Evolutionary conservation across 805 yeast genomes (phyloP).

Genomic region (Kodamaea kaohsiungensis): DNA sequence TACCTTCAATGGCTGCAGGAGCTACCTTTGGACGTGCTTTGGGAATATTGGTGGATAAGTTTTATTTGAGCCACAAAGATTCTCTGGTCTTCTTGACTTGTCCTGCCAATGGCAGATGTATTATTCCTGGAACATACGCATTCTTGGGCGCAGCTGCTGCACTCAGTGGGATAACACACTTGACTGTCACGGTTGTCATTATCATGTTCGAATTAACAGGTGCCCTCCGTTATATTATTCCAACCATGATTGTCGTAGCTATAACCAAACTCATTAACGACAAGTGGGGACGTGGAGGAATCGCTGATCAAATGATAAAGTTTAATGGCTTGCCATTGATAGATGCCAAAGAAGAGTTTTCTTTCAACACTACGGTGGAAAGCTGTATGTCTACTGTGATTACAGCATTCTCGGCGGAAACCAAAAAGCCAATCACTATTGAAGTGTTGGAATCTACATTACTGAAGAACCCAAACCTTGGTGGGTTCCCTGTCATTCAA

Average conservation of each 20-base stretch:
- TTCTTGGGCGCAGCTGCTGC: conserved; percentile 96
- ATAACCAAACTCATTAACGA: conserved; percentile 81
- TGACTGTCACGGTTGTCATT: conserved; percentile 89
- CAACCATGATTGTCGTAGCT: conserved; percentile 95
- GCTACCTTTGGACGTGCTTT: conserved; percentile 90
- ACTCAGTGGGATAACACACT: conserved; percentile 88
- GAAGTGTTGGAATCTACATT: conserved; percentile 34
- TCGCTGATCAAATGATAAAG: conserved; percentile 91
- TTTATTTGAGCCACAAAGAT: conserved; percentile 32
- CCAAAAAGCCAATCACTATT: conserved; percentile 28
- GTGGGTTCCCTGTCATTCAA: conserved; percentile 57
- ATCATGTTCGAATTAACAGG: conserved; percentile 88
- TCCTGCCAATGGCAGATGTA: conserved; percentile 45
- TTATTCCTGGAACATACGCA: conserved; percentile 94
- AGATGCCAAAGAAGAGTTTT: conserved; percentile 67
- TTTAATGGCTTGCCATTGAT: conserved; percentile 87
- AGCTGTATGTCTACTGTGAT: conserved; percentile 61
- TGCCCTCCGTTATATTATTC: conserved; percentile 86
- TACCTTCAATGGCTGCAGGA: conserved; percentile 96
- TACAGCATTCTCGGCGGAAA: conserved; percentile 38
- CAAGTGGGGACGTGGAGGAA: conserved; percentile 76
- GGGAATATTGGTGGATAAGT: conserved; percentile 66
- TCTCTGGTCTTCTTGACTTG: conserved; percentile 37
- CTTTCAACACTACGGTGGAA: conserved; percentile 45
- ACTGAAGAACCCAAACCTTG: conserved; percentile 32